Evolutionary conservation across 495 filamentous ascomycete genomes (phyloP), one percentile per base, ranked within the genome.

Genomic region (Penicillium lividum): DNA sequence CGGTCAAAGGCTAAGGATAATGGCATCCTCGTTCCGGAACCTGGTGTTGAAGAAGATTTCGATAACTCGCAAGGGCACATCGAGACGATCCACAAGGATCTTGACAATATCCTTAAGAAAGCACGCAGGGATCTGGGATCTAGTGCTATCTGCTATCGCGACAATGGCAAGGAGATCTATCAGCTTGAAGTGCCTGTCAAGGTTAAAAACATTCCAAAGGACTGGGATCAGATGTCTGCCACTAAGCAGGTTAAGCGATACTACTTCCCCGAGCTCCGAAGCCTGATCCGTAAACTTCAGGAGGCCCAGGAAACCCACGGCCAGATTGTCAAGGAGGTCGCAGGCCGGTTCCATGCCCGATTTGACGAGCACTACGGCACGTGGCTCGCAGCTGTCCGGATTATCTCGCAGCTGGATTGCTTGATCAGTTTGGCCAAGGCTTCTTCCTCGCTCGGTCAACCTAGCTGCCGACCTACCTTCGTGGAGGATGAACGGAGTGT

Each of bases 141-240:
- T 7, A 80, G 70, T 34, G 86, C 90, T 2, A 87, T 98, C 62
- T 85, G 83, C 58, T 99, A 89, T 75, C 86, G 85, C 29, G 90
- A 98, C 68, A 90, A 92, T 34, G 95, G 95, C 28, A 99, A 98
- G 72, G 95, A 99, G 66, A 89, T 97, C 49, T 99, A 96, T 68
- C 92, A 97, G 70, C 83, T 99, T 3, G 95, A 99, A 70, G 89
- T 90, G 0, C 95, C 95, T 0, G 85, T 89, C 62, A 88, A 91
- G 44, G 80, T 92, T 68, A 96, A 93, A 68, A 77, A 76, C 30
- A 82, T 99, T 7, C 94, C 95, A 0, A 87, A 89, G 63, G 77
- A 74, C 60, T 99, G 95, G 95, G 85, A 90, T 64, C 94, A 97
- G 71, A 97, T 97, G 93, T 97, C 93, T 16, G 89, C 91, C 9